Percentiles rank a stretch among this genome's conserved stretches.
phyloP scores from a whole-genome alignment of 2,329 filamentous ascomycete genomes.

The Penicillium vulpinum region DNA sequence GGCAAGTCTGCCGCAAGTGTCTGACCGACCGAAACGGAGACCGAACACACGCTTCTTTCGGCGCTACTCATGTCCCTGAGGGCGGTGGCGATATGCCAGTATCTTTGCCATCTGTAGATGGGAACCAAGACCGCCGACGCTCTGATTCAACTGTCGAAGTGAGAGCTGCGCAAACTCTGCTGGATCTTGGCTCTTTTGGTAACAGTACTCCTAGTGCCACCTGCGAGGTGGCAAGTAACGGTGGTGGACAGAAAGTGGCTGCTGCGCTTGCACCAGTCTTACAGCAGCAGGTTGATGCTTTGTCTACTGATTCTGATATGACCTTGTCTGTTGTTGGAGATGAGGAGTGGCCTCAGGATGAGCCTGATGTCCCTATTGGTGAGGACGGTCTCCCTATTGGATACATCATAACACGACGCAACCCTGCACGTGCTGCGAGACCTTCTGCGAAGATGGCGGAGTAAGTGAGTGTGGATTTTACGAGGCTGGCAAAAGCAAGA shows the following conservation, averaged over 20 bases:
- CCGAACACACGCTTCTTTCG: slow-evolving; percentile 7
- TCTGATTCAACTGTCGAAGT: background rate
- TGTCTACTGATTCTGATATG: background rate
- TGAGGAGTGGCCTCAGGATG: background rate
- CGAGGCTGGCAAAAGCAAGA: background rate
- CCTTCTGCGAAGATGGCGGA: slow-evolving; percentile 8
- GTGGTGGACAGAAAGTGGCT: background rate
- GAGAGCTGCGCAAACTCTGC: background rate
- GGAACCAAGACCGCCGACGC: background rate
- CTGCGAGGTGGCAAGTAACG: background rate
- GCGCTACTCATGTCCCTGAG: slow-evolving; percentile 4
- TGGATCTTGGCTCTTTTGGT: background rate
- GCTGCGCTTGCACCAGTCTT: background rate
- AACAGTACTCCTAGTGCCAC: too few species aligned
- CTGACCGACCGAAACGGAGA: slow-evolving; percentile 9
- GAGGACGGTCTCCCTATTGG: slow-evolving; percentile 3
- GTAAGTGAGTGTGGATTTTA: background rate
- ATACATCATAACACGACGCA: slow-evolving; percentile 9
- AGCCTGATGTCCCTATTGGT: background rate
- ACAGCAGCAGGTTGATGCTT: background rate
- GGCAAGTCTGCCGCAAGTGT: slow-evolving; percentile 15
- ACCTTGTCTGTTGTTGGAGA: background rate
- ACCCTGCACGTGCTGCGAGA: slow-evolving; percentile 15
- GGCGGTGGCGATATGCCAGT: background rate
- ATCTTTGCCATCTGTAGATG: background rate